A percentile compares a stretch with the other conserved stretches of the same genome.
Evolutionary conservation across 306 rosid species (phyloP).

Genomic region (Casuarina cunninghamiana): DNA sequence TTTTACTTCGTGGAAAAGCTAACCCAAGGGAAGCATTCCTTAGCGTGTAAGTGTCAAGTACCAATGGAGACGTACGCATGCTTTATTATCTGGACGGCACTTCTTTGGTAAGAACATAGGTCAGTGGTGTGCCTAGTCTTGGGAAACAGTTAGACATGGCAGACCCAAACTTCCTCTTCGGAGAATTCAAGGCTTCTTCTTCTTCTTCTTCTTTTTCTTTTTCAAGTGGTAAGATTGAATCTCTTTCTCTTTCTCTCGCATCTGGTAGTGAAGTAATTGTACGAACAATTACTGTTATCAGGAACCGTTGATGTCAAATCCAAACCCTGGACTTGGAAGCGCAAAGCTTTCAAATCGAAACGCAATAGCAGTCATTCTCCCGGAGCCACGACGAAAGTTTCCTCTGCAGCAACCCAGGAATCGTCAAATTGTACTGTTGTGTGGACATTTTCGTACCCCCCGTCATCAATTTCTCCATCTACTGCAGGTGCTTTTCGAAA

Average conservation of each 20-base stretch:
- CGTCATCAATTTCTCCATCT: not conserved
- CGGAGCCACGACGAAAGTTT: not conserved
- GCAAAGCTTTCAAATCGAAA: not conserved
- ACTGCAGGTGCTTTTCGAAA: not conserved
- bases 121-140: not conserved
- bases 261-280: not conserved
- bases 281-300: not conserved
- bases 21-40: not conserved
- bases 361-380: not conserved
- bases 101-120: not conserved
- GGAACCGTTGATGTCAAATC: slow-evolving; percentile 3
- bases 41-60: not conserved
- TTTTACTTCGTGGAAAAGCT: not conserved
- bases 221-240: not conserved
- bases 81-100: not conserved
- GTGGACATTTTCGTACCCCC: not conserved
- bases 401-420: not conserved
- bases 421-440: not conserved
- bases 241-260: not conserved
- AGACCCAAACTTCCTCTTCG: not conserved
- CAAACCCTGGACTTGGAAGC: not conserved
- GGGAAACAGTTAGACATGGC: not conserved
- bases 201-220: not conserved
- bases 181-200: not conserved
- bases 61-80: too few species aligned